Percentiles rank a stretch among this genome's conserved stretches.
Conservation (phyloP, 768 basidiomycete species). For the Rhodotorula kratochvilovae region DNA sequence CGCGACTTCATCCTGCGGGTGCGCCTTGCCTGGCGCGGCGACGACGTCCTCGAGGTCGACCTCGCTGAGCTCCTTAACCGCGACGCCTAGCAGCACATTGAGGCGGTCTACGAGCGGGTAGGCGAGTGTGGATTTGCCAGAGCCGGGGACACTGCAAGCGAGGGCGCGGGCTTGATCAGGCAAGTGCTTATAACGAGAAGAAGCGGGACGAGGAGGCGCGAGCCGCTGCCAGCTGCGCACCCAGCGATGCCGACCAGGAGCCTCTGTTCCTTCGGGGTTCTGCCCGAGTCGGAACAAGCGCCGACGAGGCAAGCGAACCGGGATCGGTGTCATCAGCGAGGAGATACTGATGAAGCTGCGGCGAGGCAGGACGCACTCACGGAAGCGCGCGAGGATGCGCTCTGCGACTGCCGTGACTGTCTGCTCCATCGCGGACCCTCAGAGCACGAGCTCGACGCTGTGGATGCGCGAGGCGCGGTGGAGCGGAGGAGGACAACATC, state of each 20-base stretch:
- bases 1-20: conserved; percentile 48
- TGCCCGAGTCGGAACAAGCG: neutral
- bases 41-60: conserved; percentile 26
- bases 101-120: conserved; percentile 56
- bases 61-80: neutral
- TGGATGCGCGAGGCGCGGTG: too few relatives aligned
- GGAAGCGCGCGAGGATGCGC: neutral
- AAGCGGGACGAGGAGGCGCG: too few relatives aligned
- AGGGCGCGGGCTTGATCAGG: neutral
- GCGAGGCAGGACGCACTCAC: too few relatives aligned
- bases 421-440: neutral
- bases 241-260: conserved; percentile 36
- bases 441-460: too few relatives aligned
- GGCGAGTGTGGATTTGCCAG: conserved; percentile 78
- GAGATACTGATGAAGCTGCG: too few relatives aligned
- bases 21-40: neutral
- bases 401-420: neutral
- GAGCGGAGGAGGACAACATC: too few relatives aligned
- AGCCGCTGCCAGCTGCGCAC: conserved; percentile 9
- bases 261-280: neutral
- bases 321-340: too few relatives aligned
- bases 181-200: neutral
- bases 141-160: conserved; percentile 63
- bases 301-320: too few relatives aligned
- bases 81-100: conserved; percentile 52